Evolutionary conservation across 2,329 filamentous ascomycete genomes (phyloP).

Genomic region (Talaromyces rugulosus): DNA sequence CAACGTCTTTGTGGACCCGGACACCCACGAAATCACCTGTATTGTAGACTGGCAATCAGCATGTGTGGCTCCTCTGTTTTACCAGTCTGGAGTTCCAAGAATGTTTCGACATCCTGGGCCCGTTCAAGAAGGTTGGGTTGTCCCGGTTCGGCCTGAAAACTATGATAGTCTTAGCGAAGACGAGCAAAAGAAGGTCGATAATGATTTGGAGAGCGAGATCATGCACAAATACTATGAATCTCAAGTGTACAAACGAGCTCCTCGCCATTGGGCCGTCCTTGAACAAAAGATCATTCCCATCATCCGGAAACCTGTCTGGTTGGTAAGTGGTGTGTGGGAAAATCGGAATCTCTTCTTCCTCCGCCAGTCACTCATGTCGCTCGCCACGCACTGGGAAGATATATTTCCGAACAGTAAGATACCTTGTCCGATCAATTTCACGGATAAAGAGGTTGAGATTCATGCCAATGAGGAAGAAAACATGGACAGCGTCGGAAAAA

Average conservation of each 20-base stretch:
- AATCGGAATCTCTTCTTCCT: constrained; percentile 31
- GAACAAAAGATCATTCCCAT: constrained; percentile 16
- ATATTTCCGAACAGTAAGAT: constrained; percentile 8
- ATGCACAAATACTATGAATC: constrained; percentile 33
- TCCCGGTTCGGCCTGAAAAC: constrained; percentile 25
- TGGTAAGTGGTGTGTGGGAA: constrained; percentile 29
- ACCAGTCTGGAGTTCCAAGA: constrained; percentile 25
- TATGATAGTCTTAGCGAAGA: constrained; percentile 22
- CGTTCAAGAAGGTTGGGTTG: constrained; percentile 27
- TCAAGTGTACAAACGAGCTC: constrained; percentile 24
- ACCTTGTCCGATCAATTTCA: constrained; percentile 15
- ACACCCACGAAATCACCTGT: constrained; percentile 16
- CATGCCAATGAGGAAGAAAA: constrained; percentile 28
- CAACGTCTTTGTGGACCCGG: constrained; percentile 25
- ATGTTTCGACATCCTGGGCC: constrained; percentile 25
- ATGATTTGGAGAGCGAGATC: constrained; percentile 28
- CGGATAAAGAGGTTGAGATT: constrained; percentile 18
- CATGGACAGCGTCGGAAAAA: constrained; percentile 24
- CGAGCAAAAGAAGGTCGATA: constrained; percentile 23
- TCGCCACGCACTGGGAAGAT: constrained; percentile 21
- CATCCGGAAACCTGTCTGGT: constrained; percentile 27
- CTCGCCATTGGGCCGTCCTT: constrained; percentile 26
- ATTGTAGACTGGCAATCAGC: constrained; percentile 27
- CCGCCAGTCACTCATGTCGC: constrained; percentile 23
- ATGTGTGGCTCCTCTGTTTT: constrained; percentile 27